Evolutionary conservation across 352 stramenopile genomes (phyloP).

Genomic region (Stephanocyclus meneghinianus): DNA sequence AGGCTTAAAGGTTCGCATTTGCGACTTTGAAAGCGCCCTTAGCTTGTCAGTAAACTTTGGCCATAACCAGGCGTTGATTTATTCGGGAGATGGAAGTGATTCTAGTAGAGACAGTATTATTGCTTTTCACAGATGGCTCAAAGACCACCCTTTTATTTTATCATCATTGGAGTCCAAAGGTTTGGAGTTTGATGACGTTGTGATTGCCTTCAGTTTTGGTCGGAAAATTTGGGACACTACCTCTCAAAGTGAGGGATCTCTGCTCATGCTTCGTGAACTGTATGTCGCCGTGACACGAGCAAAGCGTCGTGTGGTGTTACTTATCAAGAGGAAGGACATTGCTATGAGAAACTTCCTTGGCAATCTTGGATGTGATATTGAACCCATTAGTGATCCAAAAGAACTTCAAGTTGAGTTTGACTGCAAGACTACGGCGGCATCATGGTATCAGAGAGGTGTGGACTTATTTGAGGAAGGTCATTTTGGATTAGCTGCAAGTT

Average conservation of each 20-base stretch:
- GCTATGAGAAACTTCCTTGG: slow-evolving; percentile 41
- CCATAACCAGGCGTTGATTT: slow-evolving; percentile 41
- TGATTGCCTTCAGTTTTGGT: slow-evolving; percentile 39
- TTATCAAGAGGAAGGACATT: slow-evolving; percentile 30
- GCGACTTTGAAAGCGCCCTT: slow-evolving; percentile 23
- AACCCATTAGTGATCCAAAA: slow-evolving; percentile 26
- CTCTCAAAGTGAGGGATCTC: slow-evolving; percentile 27
- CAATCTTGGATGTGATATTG: slow-evolving; percentile 36
- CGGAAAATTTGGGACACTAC: slow-evolving; percentile 34
- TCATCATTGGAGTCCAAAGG: slow-evolving; percentile 49
- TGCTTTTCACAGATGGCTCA: slow-evolving; percentile 32
- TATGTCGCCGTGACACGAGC: slow-evolving; percentile 51
- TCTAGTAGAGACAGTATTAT: slow-evolving; percentile 21
- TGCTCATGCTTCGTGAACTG: slow-evolving; percentile 48
- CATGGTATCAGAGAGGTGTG: slow-evolving; percentile 33
- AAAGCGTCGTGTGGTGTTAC: slow-evolving; percentile 42
- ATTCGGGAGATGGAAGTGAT: slow-evolving; percentile 36
- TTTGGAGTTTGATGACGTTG: slow-evolving; percentile 56
- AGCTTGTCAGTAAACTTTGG: slow-evolving; percentile 41
- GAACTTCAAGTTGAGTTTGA: slow-evolving; percentile 43
- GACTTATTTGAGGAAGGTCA: slow-evolving; percentile 43
- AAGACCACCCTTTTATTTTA: slow-evolving; percentile 47
- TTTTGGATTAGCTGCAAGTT: slow-evolving; percentile 42
- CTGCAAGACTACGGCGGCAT: slow-evolving; percentile 28
- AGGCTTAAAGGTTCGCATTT: slow-evolving; percentile 38